phyloP scores from a whole-genome alignment of 2,329 filamentous ascomycete genomes.

The Aureobasidium sp. region DNA sequence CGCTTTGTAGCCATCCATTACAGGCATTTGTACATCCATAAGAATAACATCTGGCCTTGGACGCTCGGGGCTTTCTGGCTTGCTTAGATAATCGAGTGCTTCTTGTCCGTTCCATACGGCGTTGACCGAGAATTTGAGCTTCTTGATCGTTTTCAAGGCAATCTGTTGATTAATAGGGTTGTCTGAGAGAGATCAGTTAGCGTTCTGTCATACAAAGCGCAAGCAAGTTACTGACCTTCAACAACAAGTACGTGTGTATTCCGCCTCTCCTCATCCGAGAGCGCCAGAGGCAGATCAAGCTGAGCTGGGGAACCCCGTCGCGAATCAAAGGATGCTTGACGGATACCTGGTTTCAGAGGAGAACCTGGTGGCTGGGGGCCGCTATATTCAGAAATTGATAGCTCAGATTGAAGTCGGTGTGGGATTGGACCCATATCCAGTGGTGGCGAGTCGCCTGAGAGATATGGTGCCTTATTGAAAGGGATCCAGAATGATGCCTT shows the following conservation, averaged over 20 bases:
- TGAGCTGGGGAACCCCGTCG: conserved; percentile 16
- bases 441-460: conserved; percentile 43
- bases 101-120: conserved; percentile 75
- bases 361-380: conserved; percentile 33
- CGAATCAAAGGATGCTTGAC: conserved; percentile 19
- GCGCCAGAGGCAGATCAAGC: conserved; percentile 35
- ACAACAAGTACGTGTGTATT: conserved; percentile 67
- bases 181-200: not conserved
- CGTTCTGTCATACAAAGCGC: not conserved
- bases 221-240: conserved; percentile 62
- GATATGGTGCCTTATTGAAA: conserved; percentile 62
- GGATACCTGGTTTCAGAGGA: conserved; percentile 17
- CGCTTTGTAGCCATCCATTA: conserved; percentile 71
- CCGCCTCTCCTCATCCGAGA: conserved; percentile 52
- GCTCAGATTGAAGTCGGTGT: conserved; percentile 54
- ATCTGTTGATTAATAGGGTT: conserved; percentile 65
- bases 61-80: conserved; percentile 43
- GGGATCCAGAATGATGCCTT: conserved; percentile 71
- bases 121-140: conserved; percentile 63
- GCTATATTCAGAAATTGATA: conserved; percentile 55
- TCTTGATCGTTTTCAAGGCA: conserved; percentile 66
- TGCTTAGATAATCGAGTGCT: conserved; percentile 62
- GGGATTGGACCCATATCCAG: conserved; percentile 59
- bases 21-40: conserved; percentile 40
- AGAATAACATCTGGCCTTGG: conserved; percentile 66